Conservation (phyloP, 352 stramenopile genomes). For the Pythium rhizo-oryzae region DNA sequence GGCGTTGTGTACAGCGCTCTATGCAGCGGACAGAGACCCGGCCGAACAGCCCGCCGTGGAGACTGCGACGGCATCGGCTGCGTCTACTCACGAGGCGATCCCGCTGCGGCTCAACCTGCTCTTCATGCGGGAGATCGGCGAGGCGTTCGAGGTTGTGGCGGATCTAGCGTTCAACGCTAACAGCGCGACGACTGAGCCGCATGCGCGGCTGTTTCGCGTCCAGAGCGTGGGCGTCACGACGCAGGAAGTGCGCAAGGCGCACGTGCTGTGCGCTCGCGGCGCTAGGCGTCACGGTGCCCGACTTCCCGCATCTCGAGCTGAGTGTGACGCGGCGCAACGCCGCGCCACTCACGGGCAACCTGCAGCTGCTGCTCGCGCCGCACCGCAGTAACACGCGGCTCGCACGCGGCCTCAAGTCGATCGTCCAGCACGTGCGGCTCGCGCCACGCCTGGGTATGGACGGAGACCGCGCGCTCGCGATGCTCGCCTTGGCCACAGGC, state of each 20-base stretch:
- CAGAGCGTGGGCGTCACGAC: not conserved
- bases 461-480: not conserved
- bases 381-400: no score
- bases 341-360: not conserved
- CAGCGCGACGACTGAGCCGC: no score
- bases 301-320: not conserved
- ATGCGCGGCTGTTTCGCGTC: no score
- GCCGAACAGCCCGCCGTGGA: no score
- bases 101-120: not conserved
- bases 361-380: not conserved
- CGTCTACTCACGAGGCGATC: no score
- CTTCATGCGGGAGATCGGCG: not conserved
- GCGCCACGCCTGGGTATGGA: not conserved
- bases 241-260: not conserved
- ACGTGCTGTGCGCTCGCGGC: not conserved
- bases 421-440: not conserved
- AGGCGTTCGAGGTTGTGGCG: no score
- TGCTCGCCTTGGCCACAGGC: not conserved
- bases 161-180: no score
- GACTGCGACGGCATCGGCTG: no score
- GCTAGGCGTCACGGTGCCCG: not conserved
- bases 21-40: no score
- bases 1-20: not conserved
- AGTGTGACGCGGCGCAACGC: not conserved
- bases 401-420: not conserved